Percentiles rank a stretch among this genome's conserved stretches.
Evolutionary conservation across 2,329 filamentous ascomycete genomes (phyloP).

Genomic region (Pseudocercospora eumusae): DNA sequence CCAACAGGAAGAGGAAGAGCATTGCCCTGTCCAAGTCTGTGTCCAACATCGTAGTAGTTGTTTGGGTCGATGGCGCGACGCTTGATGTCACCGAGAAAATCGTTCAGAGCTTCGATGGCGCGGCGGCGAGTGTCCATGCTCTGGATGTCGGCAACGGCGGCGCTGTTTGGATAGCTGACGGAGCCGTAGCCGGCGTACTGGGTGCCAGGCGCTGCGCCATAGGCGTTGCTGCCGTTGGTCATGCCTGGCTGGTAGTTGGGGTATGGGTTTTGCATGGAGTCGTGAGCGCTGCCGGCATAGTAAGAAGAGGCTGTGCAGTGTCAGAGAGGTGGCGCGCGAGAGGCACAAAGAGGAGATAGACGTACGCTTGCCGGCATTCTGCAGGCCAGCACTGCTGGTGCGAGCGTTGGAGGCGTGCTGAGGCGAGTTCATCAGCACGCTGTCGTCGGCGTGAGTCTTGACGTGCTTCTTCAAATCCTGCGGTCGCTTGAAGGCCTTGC

Average conservation of each 20-base stretch:
- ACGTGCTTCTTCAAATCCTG: conserved; percentile 99
- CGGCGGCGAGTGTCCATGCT: conserved; percentile 74
- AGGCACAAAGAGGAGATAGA: conserved; percentile 38
- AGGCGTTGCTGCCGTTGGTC: conserved; percentile 30
- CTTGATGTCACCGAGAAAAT: conserved; percentile 93
- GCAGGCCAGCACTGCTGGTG: conserved; percentile 36
- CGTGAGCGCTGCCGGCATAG: conserved; percentile 38
- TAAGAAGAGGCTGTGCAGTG: conserved; percentile 31
- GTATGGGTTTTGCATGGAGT: conserved; percentile 38
- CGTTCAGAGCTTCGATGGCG: conserved; percentile 78
- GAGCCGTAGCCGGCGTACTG: conserved; percentile 44
- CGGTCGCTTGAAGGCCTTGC: conserved; percentile 97
- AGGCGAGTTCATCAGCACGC: conserved; percentile 68
- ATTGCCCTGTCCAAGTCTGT: conserved; percentile 72
- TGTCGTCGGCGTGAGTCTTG: conserved; percentile 97
- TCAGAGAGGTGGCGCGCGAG: conserved; percentile 17
- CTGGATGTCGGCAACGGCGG: conserved; percentile 40
- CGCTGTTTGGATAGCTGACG: conserved; percentile 51
- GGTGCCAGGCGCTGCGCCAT: conserved; percentile 32
- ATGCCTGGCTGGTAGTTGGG: conserved; percentile 37
- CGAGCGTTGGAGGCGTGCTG: conserved; percentile 49
- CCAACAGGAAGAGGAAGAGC: conserved; percentile 48
- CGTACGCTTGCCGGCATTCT: conserved; percentile 43
- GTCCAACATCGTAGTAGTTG: conserved; percentile 89
- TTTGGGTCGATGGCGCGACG: conserved; percentile 84